phyloP scores from a whole-genome alignment of 495 filamentous ascomycete genomes.

The Xylaria intraflava region DNA sequence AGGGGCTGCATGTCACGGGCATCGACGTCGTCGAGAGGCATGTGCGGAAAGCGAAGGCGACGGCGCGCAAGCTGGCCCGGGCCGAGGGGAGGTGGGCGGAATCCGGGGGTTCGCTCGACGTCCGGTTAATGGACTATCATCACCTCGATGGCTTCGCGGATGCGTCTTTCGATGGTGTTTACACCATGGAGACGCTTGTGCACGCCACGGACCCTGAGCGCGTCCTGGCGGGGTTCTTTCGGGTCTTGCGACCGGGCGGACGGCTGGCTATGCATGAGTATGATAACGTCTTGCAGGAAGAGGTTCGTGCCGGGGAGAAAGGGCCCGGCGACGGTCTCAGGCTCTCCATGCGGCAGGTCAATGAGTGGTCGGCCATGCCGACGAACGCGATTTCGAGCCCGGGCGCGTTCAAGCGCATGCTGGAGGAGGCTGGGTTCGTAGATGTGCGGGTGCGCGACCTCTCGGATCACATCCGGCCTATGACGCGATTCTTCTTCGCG shows the following conservation, averaged over 20 bases:
- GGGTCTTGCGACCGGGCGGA: constrained; percentile 2
- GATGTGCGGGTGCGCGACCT: constrained; percentile 17
- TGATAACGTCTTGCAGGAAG: neutral
- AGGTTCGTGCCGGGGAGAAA: no score
- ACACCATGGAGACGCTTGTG: constrained; percentile 9
- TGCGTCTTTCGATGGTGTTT: constrained; percentile 2
- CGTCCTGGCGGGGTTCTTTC: constrained; percentile 1
- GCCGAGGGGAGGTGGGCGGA: neutral
- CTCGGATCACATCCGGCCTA: constrained; percentile 8
- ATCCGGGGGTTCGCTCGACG: neutral
- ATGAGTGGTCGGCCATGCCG: constrained; percentile 2
- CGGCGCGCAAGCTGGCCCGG: neutral
- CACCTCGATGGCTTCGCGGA: constrained; percentile 1
- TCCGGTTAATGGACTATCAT: constrained; percentile 6
- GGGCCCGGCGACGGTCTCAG: no score
- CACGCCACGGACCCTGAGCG: constrained; percentile 3
- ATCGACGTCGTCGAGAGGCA: constrained; percentile 4
- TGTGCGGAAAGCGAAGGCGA: constrained; percentile 2
- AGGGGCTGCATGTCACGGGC: constrained; percentile 1
- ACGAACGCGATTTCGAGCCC: constrained; percentile 5
- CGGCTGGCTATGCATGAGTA: constrained; percentile 6
- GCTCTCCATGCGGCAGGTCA: no score
- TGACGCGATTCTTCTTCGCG: constrained; percentile 8
- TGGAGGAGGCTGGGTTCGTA: constrained; percentile 24
- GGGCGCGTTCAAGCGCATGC: constrained; percentile 13